Evolutionary conservation across 1,284 basidiomycete genomes (phyloP), one percentile per base, ranked within the genome.

Genomic region (Mycena citricolor): DNA sequence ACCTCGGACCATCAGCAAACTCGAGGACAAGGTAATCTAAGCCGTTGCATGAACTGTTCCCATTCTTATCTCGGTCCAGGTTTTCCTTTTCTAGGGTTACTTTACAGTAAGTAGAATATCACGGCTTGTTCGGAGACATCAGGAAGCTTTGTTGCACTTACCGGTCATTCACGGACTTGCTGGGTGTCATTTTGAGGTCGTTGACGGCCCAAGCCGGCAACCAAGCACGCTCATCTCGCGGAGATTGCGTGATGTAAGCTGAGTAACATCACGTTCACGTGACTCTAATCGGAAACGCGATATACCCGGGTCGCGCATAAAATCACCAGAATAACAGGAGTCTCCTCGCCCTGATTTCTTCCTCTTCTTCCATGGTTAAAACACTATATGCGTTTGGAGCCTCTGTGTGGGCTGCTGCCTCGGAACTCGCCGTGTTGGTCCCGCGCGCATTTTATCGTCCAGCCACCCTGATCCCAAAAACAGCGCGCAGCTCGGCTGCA

Each of bases 1-100:
- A 31, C 90, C 95, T 12, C 79, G 88, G 54, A 81, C 91, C n/a
- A 77, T 97, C 65, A 93, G 89, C 76, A 97, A 97, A 73, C 79
- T 94, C 47, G 84, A 79, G 47, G 94, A 97, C 67, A 85, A 94
- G 79, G 90, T 90, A 19, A 1, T 22, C 31, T 19, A 13, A 30
- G 16, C 22, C 24, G 13, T 5, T 24, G n/a, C 12, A n/a, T 23
- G 39, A 26, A 25, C 31, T 11, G 19, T 43, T 39, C 20, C 28
- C 12, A 24, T 28, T 32, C 41, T 20, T 13, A 19, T 11, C 12
- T 43, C 17, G 17, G 21, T 26, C 17, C 31, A 54, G 48, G 45
- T 51, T 6, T 51, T 54, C 48, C 25, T 42, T 8, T 54, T 50
- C 30, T 48, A 39, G 22, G 7, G 8, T n/a, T n/a, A n/a, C 30